phyloP scores from a whole-genome alignment of 176 grass and related monocot genomes.

The Aegilops speltoides region DNA sequence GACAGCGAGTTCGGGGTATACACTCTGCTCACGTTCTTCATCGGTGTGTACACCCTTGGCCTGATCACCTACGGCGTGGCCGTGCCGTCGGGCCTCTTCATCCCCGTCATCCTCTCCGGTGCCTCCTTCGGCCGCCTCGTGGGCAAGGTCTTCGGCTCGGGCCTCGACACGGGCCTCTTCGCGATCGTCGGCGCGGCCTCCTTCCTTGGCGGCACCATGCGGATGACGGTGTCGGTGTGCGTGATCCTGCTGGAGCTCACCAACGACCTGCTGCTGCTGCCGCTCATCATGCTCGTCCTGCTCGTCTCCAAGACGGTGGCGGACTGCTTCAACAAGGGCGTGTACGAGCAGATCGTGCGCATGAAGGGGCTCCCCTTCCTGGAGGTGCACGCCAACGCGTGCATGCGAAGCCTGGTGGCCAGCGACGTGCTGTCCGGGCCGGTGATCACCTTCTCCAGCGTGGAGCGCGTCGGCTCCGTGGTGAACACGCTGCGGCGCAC shows the following conservation, averaged over 20 bases:
- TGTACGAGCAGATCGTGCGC: conserved; percentile 71
- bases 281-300: conserved; percentile 71
- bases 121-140: conserved; percentile 48
- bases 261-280: conserved; percentile 61
- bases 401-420: conserved; percentile 61
- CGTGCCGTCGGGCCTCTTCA: conserved; percentile 69
- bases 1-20: conserved; percentile 49
- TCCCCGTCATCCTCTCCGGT: conserved; percentile 55
- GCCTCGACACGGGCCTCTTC: conserved; percentile 53
- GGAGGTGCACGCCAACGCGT: conserved; percentile 47
- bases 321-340: conserved; percentile 72
- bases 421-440: conserved; percentile 50
- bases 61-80: conserved; percentile 65
- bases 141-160: conserved; percentile 34
- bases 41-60: conserved; percentile 41
- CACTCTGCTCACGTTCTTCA: conserved; percentile 50
- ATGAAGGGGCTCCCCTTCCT: conserved; percentile 75
- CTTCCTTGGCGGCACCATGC: conserved; percentile 70
- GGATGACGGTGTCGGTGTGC: conserved; percentile 78
- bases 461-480: conserved; percentile 54
- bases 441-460: conserved; percentile 48
- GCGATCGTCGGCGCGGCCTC: conserved; percentile 54
- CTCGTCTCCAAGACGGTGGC: conserved; percentile 70
- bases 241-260: conserved; percentile 82
- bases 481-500: conserved; percentile 36